Percentiles rank a stretch among this genome's conserved stretches.
These are phyloP conservation scores for Trichocladium uniseriatum DNA, from an alignment of 495 filamentous ascomycete genomes.

Conservation along the genomic window DNA sequence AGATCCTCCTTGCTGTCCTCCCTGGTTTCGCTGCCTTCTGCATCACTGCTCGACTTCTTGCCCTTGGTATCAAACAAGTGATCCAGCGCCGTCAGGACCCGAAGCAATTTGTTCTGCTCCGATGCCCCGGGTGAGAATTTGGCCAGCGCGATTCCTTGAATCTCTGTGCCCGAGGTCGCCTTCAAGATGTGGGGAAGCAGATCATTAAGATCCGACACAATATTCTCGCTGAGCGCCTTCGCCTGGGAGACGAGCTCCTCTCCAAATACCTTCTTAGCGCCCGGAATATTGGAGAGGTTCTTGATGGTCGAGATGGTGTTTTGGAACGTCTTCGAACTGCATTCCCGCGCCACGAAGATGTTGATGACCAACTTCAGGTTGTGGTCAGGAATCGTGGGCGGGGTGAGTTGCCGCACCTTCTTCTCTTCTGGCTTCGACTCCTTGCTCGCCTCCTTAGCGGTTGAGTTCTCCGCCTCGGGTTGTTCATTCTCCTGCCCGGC, in stretches of 20 bases:
- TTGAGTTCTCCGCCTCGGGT: conserved; percentile 33
- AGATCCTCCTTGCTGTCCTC: conserved; percentile 65
- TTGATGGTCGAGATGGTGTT: conserved; percentile 96
- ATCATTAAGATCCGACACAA: conserved; percentile 74
- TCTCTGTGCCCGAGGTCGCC: conserved; percentile 80
- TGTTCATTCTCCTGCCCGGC: conserved; percentile 19
- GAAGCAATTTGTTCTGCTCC: conserved; percentile 88
- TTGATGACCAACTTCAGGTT: conserved; percentile 90
- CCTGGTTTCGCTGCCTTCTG: conserved; percentile 46
- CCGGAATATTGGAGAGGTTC: conserved; percentile 87
- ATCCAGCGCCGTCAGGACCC: conserved; percentile 89
- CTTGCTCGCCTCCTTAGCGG: no score
- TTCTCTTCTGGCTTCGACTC: conserved; percentile 55
- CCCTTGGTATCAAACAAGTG: conserved; percentile 77
- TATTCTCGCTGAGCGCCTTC: conserved; percentile 70
- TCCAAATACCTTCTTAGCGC: conserved; percentile 82
- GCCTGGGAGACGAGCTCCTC: conserved; percentile 82
- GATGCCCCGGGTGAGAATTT: conserved; percentile 95
- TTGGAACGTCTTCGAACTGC: conserved; percentile 91
- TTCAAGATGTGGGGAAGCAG: conserved; percentile 80
- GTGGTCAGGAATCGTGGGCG: conserved; percentile 79
- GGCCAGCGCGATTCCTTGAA: conserved; percentile 85
- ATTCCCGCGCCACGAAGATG: conserved; percentile 91
- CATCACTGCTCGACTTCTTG: conserved; percentile 48
- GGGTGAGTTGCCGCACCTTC: conserved; percentile 62